Base-by-base conservation (phyloP, 2,329 filamentous ascomycete genomes). In the Ophiosphaerella narmari region DNA sequence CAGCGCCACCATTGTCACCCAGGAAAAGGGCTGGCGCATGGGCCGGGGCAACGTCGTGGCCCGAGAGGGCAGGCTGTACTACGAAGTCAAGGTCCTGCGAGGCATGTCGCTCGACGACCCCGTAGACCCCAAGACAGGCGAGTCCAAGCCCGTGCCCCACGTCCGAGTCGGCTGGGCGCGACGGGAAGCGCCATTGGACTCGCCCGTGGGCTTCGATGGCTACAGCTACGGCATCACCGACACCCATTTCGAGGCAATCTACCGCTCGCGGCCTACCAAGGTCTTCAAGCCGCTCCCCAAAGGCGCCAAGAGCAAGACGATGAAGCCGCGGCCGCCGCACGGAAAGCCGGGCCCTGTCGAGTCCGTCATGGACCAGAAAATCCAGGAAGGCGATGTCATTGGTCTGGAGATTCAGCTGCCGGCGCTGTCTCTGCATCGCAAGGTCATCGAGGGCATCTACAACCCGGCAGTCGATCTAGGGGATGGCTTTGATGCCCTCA, bases 141-240 rank as follows among this genome's bases (percentile, higher is more conserved):
- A 74, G 40, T 67, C 66, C 1, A 43, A 80, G 78, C 65, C 89
- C 82, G 74, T 80, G 71, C 70, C 80, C 63, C 69, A 80, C 75
- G 79, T 97, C 21, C 88, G 94, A 7, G 84, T 97, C 69, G 95
- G 95, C 3, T 97, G 91, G 78, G 89, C 89, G 2, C 78, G 90
- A 54, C 80, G 90, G 41, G 90, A 96, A 69, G 89, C 90, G 9
- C 89, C 88, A 0, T 76, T 94, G 1, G 91, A 95, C 72, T 88
- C 87, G 1, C 90, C 90, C 0, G 90, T 94, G 0, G 90, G 91
- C 1, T 94, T 91, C 60, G 90, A 95, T 67, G 89, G 89, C 36
- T 97, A 97, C 75, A 96, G 92, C 68, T 97, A 97, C 70, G 93
- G 90, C 39, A 84, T 97, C 49, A 88, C 92, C 37, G 94, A 99